Evolutionary conservation across 2,329 filamentous ascomycete genomes (phyloP), one percentile per base, ranked within the genome.

Genomic region (Cryphonectria nitschkei): DNA sequence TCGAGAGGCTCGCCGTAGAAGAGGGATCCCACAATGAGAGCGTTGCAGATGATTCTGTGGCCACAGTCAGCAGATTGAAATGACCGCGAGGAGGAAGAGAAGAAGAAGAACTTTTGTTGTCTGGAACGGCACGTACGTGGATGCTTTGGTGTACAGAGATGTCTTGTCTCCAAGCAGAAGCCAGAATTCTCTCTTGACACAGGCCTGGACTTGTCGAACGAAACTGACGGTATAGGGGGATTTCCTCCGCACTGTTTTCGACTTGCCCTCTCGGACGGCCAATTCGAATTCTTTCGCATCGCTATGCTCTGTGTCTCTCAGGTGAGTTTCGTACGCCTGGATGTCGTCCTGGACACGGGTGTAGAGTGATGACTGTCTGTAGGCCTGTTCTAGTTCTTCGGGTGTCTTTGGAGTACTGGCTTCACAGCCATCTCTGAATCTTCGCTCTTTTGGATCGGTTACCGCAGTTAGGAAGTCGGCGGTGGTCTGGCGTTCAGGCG

Each of bases 201-300:
- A 84, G 9, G 89, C 88, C 39, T 87, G 77, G 1, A 96, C 90
- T 80, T 96, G 93, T 6, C 88, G 86, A 60, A 86, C 81, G 77
- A 95, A 92, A 14, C 90, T 92, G 69, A 95, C 89, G 0, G 93
- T 95, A 80, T 94, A 96, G 26, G 89, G 88, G 4, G 90, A 93
- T 73, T 90, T 90, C 75, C 92, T 89, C 8, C 85, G 84, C 0
- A 91, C 89, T 2, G 88, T 89, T 75, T 88, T 89, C 64, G 90
- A 92, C 80, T 93, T 92, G 67, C 87, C 85, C 73, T 90, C 87
- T 39, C 87, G 84, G 7, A 94, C 90, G 0, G 88, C 86, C 29
- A 86, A 84, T 76, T 91, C 86, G 75, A 94, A 94, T 26, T 88
- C 84, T 71, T 87, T 86, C 0, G 91, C 89, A 76, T 90, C 88